Base-by-base conservation (phyloP, 306 rosid species). In the Rosa lucieae region DNA sequence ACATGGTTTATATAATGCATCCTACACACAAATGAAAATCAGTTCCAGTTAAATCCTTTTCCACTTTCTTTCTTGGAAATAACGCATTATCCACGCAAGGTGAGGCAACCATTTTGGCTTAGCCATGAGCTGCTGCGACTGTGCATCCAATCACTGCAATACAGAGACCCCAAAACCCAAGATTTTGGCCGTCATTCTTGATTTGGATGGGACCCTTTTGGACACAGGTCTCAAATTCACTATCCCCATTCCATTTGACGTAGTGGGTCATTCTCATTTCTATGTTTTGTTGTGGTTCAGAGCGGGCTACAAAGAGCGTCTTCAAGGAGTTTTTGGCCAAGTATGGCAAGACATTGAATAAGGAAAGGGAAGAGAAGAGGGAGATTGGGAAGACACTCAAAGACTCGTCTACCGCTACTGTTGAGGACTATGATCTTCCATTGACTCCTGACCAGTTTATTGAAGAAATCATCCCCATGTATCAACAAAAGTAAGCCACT, bases 131-230 rank as follows among this genome's bases (percentile, higher is more conserved):
- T 77, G 85, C 82, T 69, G 77, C 65, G 76, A 76, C 43, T 77
- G 79, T 82, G 35, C 35, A 32, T 32, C 35, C 35, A 32, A 32
- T 32, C 35, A 32, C 35, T 32, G 35, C 35, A 61, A 70, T 17
- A 46, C 74, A 35, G 77, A 81, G 70, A 18, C 59, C 42, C 42
- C 52, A 77, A 82, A 77, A 15, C 78, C 76, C 80, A 84, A 84
- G 71, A 77, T 91, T 78, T 83, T 80, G 82, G 97, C 89, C 37
- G 86, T 91, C 46, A 88, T 93, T 79, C 87, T 90, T 79, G 92
- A 90, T 84, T 83, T 93, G 85, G 97, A 93, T 84, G 97, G 97
- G 52, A 93, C 97, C 83, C 92, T 93, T 88, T 73, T 93, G 62
- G 96, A 93, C 74, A 84, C 97, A 81, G 96, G 96, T 93, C 70